Base-by-base conservation (phyloP, 163 green algal genomes). In the Scenedesmus sp. region DNA sequence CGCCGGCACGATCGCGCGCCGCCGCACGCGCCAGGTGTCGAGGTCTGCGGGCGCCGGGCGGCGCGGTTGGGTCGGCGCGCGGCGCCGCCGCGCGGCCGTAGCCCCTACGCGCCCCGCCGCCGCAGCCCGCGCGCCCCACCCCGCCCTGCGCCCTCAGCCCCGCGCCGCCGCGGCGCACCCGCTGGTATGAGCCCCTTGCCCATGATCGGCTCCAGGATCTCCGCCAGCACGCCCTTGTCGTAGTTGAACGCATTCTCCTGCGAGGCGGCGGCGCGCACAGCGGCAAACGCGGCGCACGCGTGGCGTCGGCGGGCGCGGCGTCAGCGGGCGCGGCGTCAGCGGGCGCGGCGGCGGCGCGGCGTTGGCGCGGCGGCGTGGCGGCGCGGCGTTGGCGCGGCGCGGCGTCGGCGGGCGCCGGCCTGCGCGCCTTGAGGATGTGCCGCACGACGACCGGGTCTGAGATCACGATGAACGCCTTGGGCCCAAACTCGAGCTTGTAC, bases 131-230 rank as follows among this genome's bases (percentile, higher is more conserved):
- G n/a, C n/a, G n/a, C n/a, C n/a, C n/a, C n/a, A n/a, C n/a, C n/a
- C n/a, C n/a, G n/a, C n/a, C n/a, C n/a, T n/a, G n/a, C n/a, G n/a
- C n/a, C n/a, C n/a, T n/a, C n/a, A n/a, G n/a, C n/a, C n/a, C n/a
- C n/a, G n/a, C n/a, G n/a, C n/a, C n/a, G n/a, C n/a, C n/a, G n/a
- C n/a, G 39, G 6, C 22, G 22, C 39, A 47, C 39, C 39, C 39
- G 39, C 39, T 28, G 63, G 63, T 73, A 98, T 98, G 50, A 98
- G 91, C 3, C 95, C 96, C 82, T 98, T 98, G 50, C 96, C 96
- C 96, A 99, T 99, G 90, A 99, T 98, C 66, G 95, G 94, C 89
- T 99, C 95, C 62, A 99, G 87, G 67, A 99, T 98, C 85, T 99
- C 96, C 5, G 96, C 95, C 81, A 99, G 87, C 45, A 99, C 92